Percentiles rank a stretch among this genome's conserved stretches.
Conservation (phyloP, 805 yeast genomes). For the Cyberlindnera mrakii region DNA sequence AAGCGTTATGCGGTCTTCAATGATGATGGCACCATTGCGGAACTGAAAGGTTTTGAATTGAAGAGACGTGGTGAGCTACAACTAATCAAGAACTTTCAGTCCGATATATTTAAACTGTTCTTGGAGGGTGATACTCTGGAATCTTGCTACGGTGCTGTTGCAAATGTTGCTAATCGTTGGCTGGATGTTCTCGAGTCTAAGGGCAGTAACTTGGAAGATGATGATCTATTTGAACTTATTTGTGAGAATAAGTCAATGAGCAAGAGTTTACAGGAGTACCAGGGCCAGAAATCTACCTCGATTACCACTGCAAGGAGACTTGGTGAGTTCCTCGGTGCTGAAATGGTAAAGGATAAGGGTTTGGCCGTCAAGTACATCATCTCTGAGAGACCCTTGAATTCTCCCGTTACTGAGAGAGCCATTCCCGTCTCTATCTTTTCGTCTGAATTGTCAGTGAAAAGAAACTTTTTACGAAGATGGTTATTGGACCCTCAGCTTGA, state of each 20-base stretch:
- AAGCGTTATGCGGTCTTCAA: conserved; percentile 97
- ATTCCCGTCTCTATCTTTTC: conserved; percentile 94
- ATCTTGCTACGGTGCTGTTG: conserved; percentile 82
- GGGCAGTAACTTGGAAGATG: conserved; percentile 86
- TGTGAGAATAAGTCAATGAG: conserved; percentile 97
- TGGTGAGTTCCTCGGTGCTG: conserved; percentile 92
- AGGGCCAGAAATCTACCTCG: conserved; percentile 85
- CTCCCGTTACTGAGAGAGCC: conserved; percentile 95
- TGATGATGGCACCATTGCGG: conserved; percentile 89
- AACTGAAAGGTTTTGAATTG: conserved; percentile 92
- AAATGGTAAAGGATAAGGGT: conserved; percentile 95
- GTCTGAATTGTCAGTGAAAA: conserved; percentile 66
- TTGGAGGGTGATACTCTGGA: conserved; percentile 78
- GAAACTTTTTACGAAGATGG: conserved; percentile 80
- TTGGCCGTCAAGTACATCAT: conserved; percentile 92
- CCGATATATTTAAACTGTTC: conserved; percentile 88
- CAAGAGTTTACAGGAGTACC: conserved; percentile 84
- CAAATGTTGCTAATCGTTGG: conserved; percentile 93
- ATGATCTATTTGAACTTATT: conserved; percentile 88
- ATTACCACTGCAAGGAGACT: conserved; percentile 91
- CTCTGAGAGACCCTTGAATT: conserved; percentile 71
- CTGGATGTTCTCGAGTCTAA: conserved; percentile 84
- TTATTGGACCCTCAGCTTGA: conserved; percentile 68
- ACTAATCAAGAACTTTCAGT: conserved; percentile 88
- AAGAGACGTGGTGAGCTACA: conserved; percentile 96